A percentile compares a stretch with the other conserved stretches of the same genome.
Evolutionary conservation across 805 yeast species (phyloP).

Genomic region (Candida michaelii): DNA sequence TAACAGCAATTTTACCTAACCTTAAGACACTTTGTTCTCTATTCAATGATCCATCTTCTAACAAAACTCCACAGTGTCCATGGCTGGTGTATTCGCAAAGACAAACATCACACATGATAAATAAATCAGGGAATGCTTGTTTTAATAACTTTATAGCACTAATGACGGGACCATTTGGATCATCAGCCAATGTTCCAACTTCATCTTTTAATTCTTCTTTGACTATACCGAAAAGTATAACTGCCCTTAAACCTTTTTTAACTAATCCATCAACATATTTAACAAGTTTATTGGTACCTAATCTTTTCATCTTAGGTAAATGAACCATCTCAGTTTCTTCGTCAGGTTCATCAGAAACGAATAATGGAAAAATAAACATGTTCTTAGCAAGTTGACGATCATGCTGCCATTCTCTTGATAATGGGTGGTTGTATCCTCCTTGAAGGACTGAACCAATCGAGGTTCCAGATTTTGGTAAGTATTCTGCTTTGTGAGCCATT

Average conservation of each 20-base stretch:
- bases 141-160: slow-evolving; percentile 66
- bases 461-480: slow-evolving; percentile 55
- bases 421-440: slow-evolving; percentile 93
- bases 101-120: slow-evolving; percentile 92
- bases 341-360: slow-evolving; percentile 76
- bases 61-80: slow-evolving; percentile 95
- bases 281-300: slow-evolving; percentile 76
- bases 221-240: slow-evolving; percentile 87
- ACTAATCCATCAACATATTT: slow-evolving; percentile 72
- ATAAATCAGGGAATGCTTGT: slow-evolving; percentile 72
- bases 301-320: slow-evolving; percentile 84
- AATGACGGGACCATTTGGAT: slow-evolving; percentile 94
- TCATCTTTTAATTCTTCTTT: slow-evolving; percentile 75
- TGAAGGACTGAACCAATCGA: slow-evolving; percentile 75
- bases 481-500: slow-evolving; percentile 68
- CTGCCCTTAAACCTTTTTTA: slow-evolving; percentile 79
- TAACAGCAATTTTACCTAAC: slow-evolving; percentile 91
- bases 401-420: slow-evolving; percentile 87
- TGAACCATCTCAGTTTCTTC: slow-evolving; percentile 75
- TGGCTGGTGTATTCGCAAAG: slow-evolving; percentile 94
- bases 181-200: slow-evolving; percentile 88
- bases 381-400: slow-evolving; percentile 79
- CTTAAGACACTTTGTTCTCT: slow-evolving; percentile 74
- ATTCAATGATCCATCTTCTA: slow-evolving; percentile 83
- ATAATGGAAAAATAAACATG: slow-evolving; percentile 91